These are phyloP conservation scores for Termitomyces sp. DNA, from an alignment of 768 basidiomycete species.

Conservation along the genomic window DNA sequence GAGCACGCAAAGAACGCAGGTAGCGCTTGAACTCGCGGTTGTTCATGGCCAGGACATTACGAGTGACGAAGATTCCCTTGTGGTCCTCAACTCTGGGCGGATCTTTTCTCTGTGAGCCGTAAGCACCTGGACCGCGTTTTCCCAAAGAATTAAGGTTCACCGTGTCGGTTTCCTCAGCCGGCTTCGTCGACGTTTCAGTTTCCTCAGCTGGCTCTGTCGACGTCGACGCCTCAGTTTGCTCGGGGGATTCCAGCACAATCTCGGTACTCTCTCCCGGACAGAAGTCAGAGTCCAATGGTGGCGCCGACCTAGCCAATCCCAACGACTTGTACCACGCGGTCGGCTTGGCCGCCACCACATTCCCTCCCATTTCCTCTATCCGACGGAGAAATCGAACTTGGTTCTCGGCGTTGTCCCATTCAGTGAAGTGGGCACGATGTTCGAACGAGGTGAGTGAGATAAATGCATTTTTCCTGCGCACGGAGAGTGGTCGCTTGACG, in stretches of 20 bases:
- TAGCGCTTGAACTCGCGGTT: slow-evolving; percentile 52
- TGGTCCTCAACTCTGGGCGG: not conserved
- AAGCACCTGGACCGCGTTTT: slow-evolving; percentile 19
- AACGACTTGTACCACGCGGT: slow-evolving; percentile 33
- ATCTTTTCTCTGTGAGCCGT: slow-evolving; percentile 16
- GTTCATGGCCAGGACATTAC: slow-evolving; percentile 59
- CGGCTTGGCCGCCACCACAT: slow-evolving; percentile 20
- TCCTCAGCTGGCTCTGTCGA: not conserved
- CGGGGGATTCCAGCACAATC: not conserved
- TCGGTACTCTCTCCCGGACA: slow-evolving; percentile 19
- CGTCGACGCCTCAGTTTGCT: too few relatives aligned
- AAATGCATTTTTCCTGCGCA: slow-evolving; percentile 56
- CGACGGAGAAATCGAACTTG: slow-evolving; percentile 65
- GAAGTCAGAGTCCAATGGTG: slow-evolving; percentile 45
- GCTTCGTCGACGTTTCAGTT: too few relatives aligned
- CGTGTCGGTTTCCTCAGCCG: not conserved
- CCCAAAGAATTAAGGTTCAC: slow-evolving; percentile 17
- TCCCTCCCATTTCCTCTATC: slow-evolving; percentile 55
- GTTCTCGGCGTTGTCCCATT: slow-evolving; percentile 64
- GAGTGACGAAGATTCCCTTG: slow-evolving; percentile 23
- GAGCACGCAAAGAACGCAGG: slow-evolving; percentile 48
- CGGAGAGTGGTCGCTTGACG: slow-evolving; percentile 73
- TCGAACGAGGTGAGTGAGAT: slow-evolving; percentile 68
- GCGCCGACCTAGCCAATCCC: slow-evolving; percentile 28
- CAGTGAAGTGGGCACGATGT: slow-evolving; percentile 67